Evolutionary conservation across 805 yeast species (phyloP).

Genomic region (Starmerella apis): DNA sequence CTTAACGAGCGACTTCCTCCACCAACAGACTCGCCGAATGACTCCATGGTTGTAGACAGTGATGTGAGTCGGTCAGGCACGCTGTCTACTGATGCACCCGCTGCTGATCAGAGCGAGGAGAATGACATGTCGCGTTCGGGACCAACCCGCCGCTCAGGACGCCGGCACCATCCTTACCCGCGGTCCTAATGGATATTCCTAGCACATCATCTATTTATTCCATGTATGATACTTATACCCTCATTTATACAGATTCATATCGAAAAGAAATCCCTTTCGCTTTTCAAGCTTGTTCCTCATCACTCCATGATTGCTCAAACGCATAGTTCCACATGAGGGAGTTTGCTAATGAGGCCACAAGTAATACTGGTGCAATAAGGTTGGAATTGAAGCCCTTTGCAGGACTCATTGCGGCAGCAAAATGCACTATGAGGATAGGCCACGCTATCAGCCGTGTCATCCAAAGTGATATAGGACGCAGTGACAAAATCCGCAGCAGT

Average conservation of each 20-base stretch:
- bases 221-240: background rate
- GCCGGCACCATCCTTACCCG: constrained; percentile 7
- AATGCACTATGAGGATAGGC: background rate
- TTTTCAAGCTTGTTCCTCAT: background rate
- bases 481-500: background rate
- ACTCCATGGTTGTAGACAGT: constrained; percentile 1
- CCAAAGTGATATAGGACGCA: background rate
- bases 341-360: background rate
- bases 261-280: background rate
- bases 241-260: background rate
- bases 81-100: background rate
- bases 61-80: background rate
- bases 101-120: background rate
- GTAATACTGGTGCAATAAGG: background rate
- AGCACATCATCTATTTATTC: background rate
- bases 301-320: background rate
- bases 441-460: background rate
- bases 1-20: constrained; percentile 4
- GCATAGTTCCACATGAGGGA: background rate
- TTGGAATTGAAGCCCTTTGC: background rate
- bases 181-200: background rate
- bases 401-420: background rate
- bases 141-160: constrained; percentile 1
- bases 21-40: background rate
- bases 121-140: constrained; percentile 2